These are phyloP conservation scores for Fagus sylvatica DNA, from an alignment of 306 rosid genomes.

Conservation along the genomic window DNA sequence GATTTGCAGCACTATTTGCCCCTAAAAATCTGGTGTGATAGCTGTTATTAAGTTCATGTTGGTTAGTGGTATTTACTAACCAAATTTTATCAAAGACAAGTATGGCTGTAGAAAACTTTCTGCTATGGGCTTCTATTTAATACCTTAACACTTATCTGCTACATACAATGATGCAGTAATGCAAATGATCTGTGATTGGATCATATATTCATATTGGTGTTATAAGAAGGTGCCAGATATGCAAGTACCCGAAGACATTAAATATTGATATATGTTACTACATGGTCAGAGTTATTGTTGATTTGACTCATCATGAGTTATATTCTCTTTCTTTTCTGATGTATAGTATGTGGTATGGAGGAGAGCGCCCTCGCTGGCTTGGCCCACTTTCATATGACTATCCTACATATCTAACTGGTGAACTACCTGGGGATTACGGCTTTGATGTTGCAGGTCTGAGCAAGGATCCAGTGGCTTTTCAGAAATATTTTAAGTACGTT, in stretches of 20 bases:
- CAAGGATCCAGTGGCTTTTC: slow-evolving; percentile 70
- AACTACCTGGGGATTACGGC: slow-evolving; percentile 90
- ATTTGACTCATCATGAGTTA: neutral
- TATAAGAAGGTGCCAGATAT: neutral
- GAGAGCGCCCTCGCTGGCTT: slow-evolving; percentile 87
- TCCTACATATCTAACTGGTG: slow-evolving; percentile 81
- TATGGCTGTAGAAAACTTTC: neutral
- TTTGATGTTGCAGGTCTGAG: slow-evolving; percentile 77
- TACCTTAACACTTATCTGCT: neutral
- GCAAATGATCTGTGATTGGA: neutral
- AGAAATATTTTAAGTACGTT: slow-evolving; percentile 76
- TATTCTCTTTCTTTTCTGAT: slow-evolving; percentile 3
- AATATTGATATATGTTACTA: neutral
- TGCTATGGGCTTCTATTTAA: neutral
- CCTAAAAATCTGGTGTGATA: no score
- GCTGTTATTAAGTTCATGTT: no score
- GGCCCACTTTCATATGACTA: slow-evolving; percentile 85
- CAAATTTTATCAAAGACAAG: neutral
- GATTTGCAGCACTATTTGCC: no score
- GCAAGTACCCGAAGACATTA: neutral
- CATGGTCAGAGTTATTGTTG: neutral
- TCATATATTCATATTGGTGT: neutral
- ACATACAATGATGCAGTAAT: neutral
- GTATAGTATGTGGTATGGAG: slow-evolving; percentile 85
- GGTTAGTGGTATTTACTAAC: no score